phyloP scores from a whole-genome alignment of 805 yeast genomes.

The Spathaspora girioi region DNA sequence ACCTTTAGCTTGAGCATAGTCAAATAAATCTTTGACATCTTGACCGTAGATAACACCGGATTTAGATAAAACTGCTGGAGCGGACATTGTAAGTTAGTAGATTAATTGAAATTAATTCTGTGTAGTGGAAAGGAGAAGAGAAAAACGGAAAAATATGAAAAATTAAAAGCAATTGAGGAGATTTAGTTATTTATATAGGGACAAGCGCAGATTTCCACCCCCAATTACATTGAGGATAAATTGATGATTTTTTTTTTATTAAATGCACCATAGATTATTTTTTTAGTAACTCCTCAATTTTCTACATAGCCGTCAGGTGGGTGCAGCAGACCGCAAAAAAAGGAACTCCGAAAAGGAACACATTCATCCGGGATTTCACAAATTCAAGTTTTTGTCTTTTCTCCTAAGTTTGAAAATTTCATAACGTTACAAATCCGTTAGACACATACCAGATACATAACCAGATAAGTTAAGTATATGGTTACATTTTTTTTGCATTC shows the following conservation, averaged over 20 bases:
- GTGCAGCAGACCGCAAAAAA: neutral
- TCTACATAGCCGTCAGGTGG: neutral
- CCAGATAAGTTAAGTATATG: neutral
- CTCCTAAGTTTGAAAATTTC: neutral
- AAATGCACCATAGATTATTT: too few species aligned
- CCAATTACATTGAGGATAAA: neutral
- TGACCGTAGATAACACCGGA: slow-evolving; percentile 99
- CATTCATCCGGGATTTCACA: slow-evolving; percentile 4
- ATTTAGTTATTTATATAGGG: neutral
- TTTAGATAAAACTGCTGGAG: slow-evolving; percentile 71
- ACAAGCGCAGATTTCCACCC: neutral
- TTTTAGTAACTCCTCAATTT: neutral
- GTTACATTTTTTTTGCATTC: neutral
- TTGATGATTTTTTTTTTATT: neutral
- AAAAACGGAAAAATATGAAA: neutral
- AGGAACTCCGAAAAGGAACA: slow-evolving; percentile 1
- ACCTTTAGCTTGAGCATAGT: slow-evolving; percentile 87
- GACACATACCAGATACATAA: too few species aligned
- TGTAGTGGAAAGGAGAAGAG: neutral
- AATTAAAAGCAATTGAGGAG: neutral
- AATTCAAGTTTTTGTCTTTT: too few species aligned
- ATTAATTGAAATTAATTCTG: neutral
- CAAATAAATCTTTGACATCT: slow-evolving; percentile 82
- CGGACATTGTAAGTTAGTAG: slow-evolving; percentile 7
- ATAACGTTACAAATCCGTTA: neutral